These are phyloP conservation scores for Piper betle DNA, from an alignment of 164 flowering plant genomes.

Conservation along the genomic window DNA sequence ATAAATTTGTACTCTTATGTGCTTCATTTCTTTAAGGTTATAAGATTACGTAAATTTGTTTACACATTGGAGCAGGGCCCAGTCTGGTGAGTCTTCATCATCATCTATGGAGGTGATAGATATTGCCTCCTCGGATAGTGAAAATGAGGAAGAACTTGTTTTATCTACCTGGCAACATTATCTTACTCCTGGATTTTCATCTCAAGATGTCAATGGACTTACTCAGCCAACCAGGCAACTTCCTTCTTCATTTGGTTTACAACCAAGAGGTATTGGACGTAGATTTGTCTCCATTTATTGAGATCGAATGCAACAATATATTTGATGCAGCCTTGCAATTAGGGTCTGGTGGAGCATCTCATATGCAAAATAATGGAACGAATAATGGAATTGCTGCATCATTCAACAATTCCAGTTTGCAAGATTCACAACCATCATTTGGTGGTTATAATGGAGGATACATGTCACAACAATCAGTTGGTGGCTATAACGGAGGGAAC, in stretches of 20 bases:
- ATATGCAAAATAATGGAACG: conserved; percentile 1
- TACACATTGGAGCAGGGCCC: neutral
- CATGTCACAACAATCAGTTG: neutral
- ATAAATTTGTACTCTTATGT: too few relatives aligned
- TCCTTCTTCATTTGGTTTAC: too few relatives aligned
- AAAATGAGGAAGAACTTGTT: conserved; percentile 25
- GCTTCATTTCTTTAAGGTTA: too few relatives aligned
- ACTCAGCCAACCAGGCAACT: too few relatives aligned
- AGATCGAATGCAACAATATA: neutral
- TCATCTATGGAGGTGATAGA: conserved; percentile 37
- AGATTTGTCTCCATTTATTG: neutral
- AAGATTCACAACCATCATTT: too few relatives aligned
- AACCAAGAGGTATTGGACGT: too few relatives aligned
- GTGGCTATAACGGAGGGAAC: neutral
- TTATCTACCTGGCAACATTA: conserved; percentile 16
- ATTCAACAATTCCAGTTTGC: neutral
- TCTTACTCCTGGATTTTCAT: too few relatives aligned
- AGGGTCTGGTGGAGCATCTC: conserved; percentile 24
- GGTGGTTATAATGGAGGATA: too few relatives aligned
- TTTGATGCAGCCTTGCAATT: conserved; percentile 8
- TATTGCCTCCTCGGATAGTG: conserved; percentile 69
- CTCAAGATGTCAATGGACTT: too few relatives aligned
- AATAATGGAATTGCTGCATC: neutral
- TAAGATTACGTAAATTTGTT: too few relatives aligned
- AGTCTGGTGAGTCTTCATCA: neutral